Conservation (phyloP, 1,139 yeast species). For the Magnusiomyces fungicola region DNA sequence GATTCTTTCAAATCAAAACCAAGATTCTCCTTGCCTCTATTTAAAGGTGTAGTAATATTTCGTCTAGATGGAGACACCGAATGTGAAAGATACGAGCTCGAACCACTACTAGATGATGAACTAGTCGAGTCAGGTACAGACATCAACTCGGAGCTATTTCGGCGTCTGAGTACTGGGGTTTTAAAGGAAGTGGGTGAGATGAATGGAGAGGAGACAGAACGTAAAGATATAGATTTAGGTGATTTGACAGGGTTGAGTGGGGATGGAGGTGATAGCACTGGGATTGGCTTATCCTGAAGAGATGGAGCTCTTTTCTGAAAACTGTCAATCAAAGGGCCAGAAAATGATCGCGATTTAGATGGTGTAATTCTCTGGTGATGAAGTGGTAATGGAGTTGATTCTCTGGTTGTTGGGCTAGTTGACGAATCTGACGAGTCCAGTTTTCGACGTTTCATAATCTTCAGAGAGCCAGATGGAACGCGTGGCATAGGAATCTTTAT, state of each 20-base stretch:
- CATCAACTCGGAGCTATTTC: not conserved
- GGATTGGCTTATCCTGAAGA: constrained; percentile 27
- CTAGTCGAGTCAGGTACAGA: not conserved
- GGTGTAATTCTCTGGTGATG: constrained; percentile 20
- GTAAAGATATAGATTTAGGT: not conserved
- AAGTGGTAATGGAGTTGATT: constrained; percentile 6
- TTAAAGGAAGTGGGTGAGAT: not conserved
- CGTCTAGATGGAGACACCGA: too few species aligned
- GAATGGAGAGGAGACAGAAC: not conserved
- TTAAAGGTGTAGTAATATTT: too few species aligned
- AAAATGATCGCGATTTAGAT: constrained; percentile 23
- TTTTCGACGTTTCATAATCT: constrained; percentile 24
- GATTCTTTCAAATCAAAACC: too few species aligned
- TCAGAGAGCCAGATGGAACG: constrained; percentile 20
- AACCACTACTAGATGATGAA: not conserved
- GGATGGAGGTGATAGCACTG: constrained; percentile 27
- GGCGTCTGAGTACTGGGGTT: not conserved
- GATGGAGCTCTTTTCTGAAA: constrained; percentile 26
- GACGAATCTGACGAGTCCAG: constrained; percentile 20
- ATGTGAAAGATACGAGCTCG: too few species aligned
- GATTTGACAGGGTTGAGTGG: constrained; percentile 8
- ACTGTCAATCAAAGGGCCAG: constrained; percentile 20
- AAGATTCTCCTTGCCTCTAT: too few species aligned
- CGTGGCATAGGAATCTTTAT: constrained; percentile 22
- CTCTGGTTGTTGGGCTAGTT: constrained; percentile 14